Conservation (phyloP, 768 basidiomycete species). For the Suillus tomentosus region DNA sequence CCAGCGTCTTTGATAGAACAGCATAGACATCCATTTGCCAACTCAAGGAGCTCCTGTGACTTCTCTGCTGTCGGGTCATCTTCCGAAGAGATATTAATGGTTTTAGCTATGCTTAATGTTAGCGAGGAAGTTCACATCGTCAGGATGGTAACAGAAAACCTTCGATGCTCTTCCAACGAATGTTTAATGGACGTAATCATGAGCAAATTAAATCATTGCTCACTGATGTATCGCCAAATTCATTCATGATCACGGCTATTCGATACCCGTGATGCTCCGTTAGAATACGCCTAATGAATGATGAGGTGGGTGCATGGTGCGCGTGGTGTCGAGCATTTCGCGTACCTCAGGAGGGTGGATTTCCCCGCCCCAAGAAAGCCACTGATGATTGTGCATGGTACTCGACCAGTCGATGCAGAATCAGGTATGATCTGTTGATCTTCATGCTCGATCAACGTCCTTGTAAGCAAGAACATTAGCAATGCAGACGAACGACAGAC, state of each 20-base stretch:
- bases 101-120: slow-evolving; percentile 57
- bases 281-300: slow-evolving; percentile 69
- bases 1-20: slow-evolving; percentile 97
- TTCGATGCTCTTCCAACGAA: slow-evolving; percentile 78
- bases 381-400: slow-evolving; percentile 92
- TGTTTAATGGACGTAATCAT: slow-evolving; percentile 12
- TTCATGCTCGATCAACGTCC: slow-evolving; percentile 36
- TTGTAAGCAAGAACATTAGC: slow-evolving; percentile 13
- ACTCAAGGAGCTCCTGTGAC: slow-evolving; percentile 86
- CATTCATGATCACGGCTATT: slow-evolving; percentile 98
- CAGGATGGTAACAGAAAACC: slow-evolving; percentile 46
- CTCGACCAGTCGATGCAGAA: slow-evolving; percentile 34
- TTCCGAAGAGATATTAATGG: slow-evolving; percentile 77
- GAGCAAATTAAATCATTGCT: slow-evolving; percentile 28
- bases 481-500: slow-evolving; percentile 10
- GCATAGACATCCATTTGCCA: slow-evolving; percentile 97
- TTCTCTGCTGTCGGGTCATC: slow-evolving; percentile 63
- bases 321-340: slow-evolving; percentile 9
- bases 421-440: background rate
- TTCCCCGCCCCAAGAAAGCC: slow-evolving; percentile 96
- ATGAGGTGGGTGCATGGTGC: background rate
- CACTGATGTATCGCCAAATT: slow-evolving; percentile 94
- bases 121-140: slow-evolving; percentile 8
- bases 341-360: slow-evolving; percentile 84
- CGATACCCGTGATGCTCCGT: slow-evolving; percentile 93